Conservation (phyloP, 768 basidiomycete species). For the Termitomyces sp. region DNA sequence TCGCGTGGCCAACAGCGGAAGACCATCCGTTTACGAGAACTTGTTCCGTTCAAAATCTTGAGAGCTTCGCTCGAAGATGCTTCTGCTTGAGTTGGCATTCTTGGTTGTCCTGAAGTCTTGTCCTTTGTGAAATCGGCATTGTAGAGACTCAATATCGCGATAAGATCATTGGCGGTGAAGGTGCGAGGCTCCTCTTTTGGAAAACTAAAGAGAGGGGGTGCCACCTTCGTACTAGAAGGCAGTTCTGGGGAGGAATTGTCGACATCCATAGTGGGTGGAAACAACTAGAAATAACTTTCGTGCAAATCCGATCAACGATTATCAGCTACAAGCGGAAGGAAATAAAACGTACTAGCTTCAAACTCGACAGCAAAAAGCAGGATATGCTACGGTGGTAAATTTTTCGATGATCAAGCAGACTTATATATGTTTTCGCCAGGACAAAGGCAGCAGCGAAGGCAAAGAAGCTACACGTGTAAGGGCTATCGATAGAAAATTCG, state of each 20-base stretch:
- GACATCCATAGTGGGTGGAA: not conserved
- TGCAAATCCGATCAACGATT: not conserved
- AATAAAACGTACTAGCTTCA: not conserved
- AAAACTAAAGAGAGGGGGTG: slow-evolving; percentile 6
- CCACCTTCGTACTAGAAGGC: not conserved
- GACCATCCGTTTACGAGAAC: slow-evolving; percentile 3
- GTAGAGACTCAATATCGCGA: slow-evolving; percentile 6
- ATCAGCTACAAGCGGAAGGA: not conserved
- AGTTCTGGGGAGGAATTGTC: not conserved
- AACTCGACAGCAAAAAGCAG: no score
- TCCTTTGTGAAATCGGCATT: not conserved
- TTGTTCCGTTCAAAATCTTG: not conserved
- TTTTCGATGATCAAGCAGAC: no score
- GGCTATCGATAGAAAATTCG: not conserved
- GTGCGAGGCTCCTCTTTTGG: slow-evolving; percentile 7
- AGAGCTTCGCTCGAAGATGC: slow-evolving; percentile 1
- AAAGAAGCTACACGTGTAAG: slow-evolving; percentile 3
- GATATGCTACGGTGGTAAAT: not conserved
- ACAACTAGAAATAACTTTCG: not conserved
- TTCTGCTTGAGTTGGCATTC: not conserved
- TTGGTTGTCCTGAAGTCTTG: not conserved
- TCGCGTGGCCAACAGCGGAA: slow-evolving; percentile 13
- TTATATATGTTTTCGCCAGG: not conserved
- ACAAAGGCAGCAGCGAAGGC: not conserved
- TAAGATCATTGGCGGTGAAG: slow-evolving; percentile 10